Conservation (phyloP, 148 eudicot species). For the Rhododendron griersonianum region DNA sequence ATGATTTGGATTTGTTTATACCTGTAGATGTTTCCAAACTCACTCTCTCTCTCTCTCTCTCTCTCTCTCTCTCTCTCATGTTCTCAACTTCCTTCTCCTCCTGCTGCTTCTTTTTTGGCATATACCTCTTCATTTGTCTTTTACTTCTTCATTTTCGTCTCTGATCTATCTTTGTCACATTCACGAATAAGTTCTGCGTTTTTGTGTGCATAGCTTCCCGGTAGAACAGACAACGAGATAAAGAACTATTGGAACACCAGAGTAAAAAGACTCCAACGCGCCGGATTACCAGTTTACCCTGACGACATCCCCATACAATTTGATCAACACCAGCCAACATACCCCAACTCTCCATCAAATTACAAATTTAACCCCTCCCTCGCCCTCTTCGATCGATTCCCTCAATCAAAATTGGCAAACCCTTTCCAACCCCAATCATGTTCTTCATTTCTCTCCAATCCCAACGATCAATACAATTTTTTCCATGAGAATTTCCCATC, state of each 20-base stretch:
- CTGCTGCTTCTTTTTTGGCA: background rate
- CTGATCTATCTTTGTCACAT: background rate
- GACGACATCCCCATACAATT: conserved; percentile 17
- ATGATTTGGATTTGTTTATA: background rate
- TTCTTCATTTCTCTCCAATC: conserved; percentile 21
- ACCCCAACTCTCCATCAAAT: conserved; percentile 4
- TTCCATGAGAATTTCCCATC: background rate
- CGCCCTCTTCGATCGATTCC: conserved; percentile 15
- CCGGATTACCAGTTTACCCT: conserved; percentile 88
- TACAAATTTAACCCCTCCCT: conserved; percentile 19
- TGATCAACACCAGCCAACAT: conserved; percentile 1
- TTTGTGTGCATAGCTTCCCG: conserved; percentile 51
- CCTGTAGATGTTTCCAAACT: background rate
- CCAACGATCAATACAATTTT: conserved; percentile 7
- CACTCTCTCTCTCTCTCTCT: conserved; percentile 7
- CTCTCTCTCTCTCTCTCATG: background rate
- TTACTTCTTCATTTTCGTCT: background rate
- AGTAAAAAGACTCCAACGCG: conserved; percentile 68
- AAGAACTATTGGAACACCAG: conserved; percentile 96
- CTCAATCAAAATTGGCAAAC: conserved; percentile 23
- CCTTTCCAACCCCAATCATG: conserved; percentile 15
- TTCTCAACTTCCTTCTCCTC: background rate
- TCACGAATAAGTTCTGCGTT: background rate
- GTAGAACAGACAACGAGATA: conserved; percentile 89
- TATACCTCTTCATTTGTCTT: background rate